Evolutionary conservation across 495 filamentous ascomycete genomes (phyloP), one percentile per base, ranked within the genome.

Genomic region (Lasiosphaeria miniovina): DNA sequence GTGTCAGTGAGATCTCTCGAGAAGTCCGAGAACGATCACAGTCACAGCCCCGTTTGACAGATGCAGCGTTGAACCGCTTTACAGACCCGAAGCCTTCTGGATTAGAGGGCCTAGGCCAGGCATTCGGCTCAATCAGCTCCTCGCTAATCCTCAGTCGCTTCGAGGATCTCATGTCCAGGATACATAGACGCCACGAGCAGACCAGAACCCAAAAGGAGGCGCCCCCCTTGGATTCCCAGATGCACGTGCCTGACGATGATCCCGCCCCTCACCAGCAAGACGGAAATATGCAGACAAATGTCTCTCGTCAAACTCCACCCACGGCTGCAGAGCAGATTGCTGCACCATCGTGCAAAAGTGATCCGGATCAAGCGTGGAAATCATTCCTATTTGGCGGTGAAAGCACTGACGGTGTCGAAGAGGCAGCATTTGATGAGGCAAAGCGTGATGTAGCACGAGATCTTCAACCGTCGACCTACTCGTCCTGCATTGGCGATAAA

Each of bases 341-440:
- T 46, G 43, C 11, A 14, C 12, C 14, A 24, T 33, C 31, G n/a
- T 32, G 6, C 50, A 36, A 35, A 9, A 40, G 32, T n/a, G 66
- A 72, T 53, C 61, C 58, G 5, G 66, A 74, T 36, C 55, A 64
- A 15, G 64, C 61, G 43, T 79, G 77, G 77, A 76, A 69, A 61
- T 66, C 65, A 45, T 77, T 79, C 45, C 71, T 68, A 3, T 71
- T 74, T 35, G 70, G 70, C 5, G 65, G 65, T 4, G 68, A 71
- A 3, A 24, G 54, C 15, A 76, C 65, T 48, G 72, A 76, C 35
- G 72, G 75, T 17, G 4, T 75, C 52, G 61, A 70, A 46, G 62
- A 55, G 15, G 54, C 62, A 32, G 72, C 64, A 10, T 71, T 77
- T 15, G 53, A 59, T 17, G 69, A 78, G 49, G 75, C 75, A 48